Evolutionary conservation across 805 yeast genomes (phyloP).

Genomic region (Vanderwaltozyma tropicalis): DNA sequence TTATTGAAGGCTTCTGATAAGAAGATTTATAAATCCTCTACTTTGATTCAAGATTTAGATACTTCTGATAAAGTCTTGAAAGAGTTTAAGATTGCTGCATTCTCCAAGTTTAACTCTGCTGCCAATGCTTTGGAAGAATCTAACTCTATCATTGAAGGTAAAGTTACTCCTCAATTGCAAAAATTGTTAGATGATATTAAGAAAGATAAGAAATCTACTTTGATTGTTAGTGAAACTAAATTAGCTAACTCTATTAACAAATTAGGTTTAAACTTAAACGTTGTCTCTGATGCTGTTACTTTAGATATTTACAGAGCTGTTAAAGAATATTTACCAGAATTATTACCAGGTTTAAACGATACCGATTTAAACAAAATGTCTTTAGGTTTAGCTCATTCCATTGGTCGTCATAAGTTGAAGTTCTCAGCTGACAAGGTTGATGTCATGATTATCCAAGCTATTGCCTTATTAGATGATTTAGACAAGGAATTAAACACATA

Average conservation of each 20-base stretch:
- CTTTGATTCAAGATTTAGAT: slow-evolving; percentile 66
- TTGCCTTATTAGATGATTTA: slow-evolving; percentile 89
- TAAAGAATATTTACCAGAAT: slow-evolving; percentile 86
- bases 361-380: slow-evolving; percentile 86
- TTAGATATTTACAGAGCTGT: slow-evolving; percentile 92
- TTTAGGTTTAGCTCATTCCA: slow-evolving; percentile 94
- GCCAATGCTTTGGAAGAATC: slow-evolving; percentile 95
- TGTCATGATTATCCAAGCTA: slow-evolving; percentile 98
- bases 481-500: slow-evolving; percentile 97
- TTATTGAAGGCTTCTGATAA: slow-evolving; percentile 94
- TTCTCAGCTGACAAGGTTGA: slow-evolving; percentile 97
- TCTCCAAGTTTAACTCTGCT: slow-evolving; percentile 89
- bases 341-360: slow-evolving; percentile 87
- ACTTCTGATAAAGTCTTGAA: slow-evolving; percentile 75
- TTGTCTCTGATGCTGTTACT: slow-evolving; percentile 91
- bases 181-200: slow-evolving; percentile 64
- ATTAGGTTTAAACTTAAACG: slow-evolving; percentile 75
- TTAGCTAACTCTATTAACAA: slow-evolving; percentile 94
- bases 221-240: slow-evolving; percentile 90
- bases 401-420: slow-evolving; percentile 96
- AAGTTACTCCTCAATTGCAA: slow-evolving; percentile 77
- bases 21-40: slow-evolving; percentile 80
- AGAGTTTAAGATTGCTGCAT: slow-evolving; percentile 89
- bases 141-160: slow-evolving; percentile 84
- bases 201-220: slow-evolving; percentile 72